Evolutionary conservation across 2,329 filamentous ascomycete species (phyloP), one percentile per base, ranked within the genome.

Genomic region (Apiospora kogelbergensis): DNA sequence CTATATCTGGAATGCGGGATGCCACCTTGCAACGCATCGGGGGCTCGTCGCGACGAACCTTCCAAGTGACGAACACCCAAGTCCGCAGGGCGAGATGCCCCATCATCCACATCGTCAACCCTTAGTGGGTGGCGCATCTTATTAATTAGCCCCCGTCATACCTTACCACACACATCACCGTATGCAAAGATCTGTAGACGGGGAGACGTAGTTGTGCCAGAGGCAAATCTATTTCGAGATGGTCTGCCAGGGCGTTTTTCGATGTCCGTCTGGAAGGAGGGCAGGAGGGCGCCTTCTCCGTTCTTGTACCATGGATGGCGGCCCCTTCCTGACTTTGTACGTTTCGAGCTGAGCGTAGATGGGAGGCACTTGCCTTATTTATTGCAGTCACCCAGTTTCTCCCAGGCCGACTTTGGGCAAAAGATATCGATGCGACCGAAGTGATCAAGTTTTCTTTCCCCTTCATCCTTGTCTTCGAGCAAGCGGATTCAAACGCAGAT

Each of bases 71-170:
- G 40, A 15, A 10, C 11, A 15, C 2, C 53, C 6, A 60, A 10
- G 48, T n/a, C n/a, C n/a, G n/a, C n/a, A n/a, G n/a, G n/a, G n/a
- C n/a, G n/a, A n/a, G n/a, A n/a, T n/a, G n/a, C n/a, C 26, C 48
- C 17, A 33, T 33, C 20, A 13, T 37, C 53, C 53, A 60, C 30
- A 37, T 60, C 53, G 30, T 60, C 30, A 33, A 7, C 7, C 7
- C 53, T 20, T 37, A 17, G 30, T 22, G 30, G 53, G 53, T 60
- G 53, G 53, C 53, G 53, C n/a, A 37, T 37, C 53, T 37, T 60
- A 60, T 37, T n/a, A n/a, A n/a, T 60, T 60, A 60, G 53, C 53
- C 53, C 53, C 53, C 53, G 53, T 60, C 53, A 30, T 60, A 60
- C 53, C 53, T 60, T 20, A 60, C 26, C 48, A 57, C 33, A 33